phyloP scores from a whole-genome alignment of 2,329 filamentous ascomycete species.

The Aureobasidium sp. region DNA sequence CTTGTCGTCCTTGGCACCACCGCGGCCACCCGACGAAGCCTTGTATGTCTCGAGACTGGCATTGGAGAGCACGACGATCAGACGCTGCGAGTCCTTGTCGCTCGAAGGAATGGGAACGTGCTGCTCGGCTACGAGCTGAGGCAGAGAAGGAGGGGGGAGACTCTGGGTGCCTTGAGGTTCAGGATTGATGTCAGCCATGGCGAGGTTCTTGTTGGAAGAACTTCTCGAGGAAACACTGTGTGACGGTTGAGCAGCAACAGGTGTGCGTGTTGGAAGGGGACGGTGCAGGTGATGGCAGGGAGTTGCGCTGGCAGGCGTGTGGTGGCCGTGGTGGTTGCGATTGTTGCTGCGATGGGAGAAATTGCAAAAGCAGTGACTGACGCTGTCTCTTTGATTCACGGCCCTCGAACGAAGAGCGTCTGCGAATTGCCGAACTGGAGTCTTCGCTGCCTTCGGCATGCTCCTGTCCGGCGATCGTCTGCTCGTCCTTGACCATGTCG shows the following conservation, averaged over 20 bases:
- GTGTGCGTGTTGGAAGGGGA: conserved; percentile 4
- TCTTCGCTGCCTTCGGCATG: conserved; percentile 5
- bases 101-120: conserved; percentile 72
- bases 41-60: conserved; percentile 97
- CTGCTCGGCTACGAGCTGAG: conserved; percentile 89
- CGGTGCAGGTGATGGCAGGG: conserved; percentile 3
- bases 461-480: conserved; percentile 6
- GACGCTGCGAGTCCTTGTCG: conserved; percentile 83
- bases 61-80: conserved; percentile 95
- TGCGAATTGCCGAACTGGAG: conserved; percentile 12
- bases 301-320: neutral
- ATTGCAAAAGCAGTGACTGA: conserved; percentile 15
- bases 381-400: conserved; percentile 19
- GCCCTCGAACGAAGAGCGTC: conserved; percentile 14
- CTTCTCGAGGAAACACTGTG: conserved; percentile 9
- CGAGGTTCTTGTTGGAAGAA: conserved; percentile 20
- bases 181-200: conserved; percentile 18
- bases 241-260: conserved; percentile 17
- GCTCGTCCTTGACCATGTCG: neutral
- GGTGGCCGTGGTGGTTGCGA: neutral
- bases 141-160: conserved; percentile 82
- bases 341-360: conserved; percentile 6
- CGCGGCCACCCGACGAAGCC: conserved; percentile 54
- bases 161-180: conserved; percentile 65
- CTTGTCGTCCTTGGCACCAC: conserved; percentile 76